Evolutionary conservation across 1,284 basidiomycete species (phyloP).

Genomic region (Cutaneotrichosporon cavernicola): DNA sequence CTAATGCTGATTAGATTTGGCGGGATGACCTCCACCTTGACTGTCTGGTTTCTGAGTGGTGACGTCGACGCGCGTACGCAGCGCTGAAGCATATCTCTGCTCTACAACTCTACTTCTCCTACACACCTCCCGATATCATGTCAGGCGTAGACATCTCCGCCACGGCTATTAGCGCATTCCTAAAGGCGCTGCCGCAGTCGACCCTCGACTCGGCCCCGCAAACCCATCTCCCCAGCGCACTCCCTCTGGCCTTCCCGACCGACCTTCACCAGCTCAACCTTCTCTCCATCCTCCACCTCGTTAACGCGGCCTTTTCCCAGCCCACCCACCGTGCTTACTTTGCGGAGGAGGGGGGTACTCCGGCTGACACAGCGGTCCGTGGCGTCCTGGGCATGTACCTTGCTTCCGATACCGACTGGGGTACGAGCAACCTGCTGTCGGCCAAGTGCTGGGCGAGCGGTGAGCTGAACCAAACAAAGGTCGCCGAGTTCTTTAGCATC

Average conservation of each 20-base stretch:
- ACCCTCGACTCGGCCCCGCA: slow-evolving; percentile 21
- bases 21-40: neutral
- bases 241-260: slow-evolving; percentile 40
- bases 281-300: slow-evolving; percentile 33
- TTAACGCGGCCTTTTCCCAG: slow-evolving; percentile 23
- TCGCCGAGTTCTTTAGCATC: slow-evolving; percentile 38
- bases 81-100: neutral
- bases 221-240: slow-evolving; percentile 34
- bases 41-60: neutral
- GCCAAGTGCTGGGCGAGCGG: slow-evolving; percentile 29
- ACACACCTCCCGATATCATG: slow-evolving; percentile 5
- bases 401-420: slow-evolving; percentile 34
- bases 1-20: neutral
- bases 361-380: slow-evolving; percentile 32
- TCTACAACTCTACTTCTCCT: neutral
- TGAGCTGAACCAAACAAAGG: slow-evolving; percentile 24
- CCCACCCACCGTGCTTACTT: slow-evolving; percentile 31
- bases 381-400: slow-evolving; percentile 40
- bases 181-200: slow-evolving; percentile 19
- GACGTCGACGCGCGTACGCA: neutral
- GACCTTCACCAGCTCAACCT: slow-evolving; percentile 38
- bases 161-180: slow-evolving; percentile 19
- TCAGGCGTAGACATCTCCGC: slow-evolving; percentile 16
- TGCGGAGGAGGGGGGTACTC: slow-evolving; percentile 17
- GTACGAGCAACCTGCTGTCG: slow-evolving; percentile 25